phyloP scores from a whole-genome alignment of 352 stramenopile species.

The Phytopythium mirpurense region DNA sequence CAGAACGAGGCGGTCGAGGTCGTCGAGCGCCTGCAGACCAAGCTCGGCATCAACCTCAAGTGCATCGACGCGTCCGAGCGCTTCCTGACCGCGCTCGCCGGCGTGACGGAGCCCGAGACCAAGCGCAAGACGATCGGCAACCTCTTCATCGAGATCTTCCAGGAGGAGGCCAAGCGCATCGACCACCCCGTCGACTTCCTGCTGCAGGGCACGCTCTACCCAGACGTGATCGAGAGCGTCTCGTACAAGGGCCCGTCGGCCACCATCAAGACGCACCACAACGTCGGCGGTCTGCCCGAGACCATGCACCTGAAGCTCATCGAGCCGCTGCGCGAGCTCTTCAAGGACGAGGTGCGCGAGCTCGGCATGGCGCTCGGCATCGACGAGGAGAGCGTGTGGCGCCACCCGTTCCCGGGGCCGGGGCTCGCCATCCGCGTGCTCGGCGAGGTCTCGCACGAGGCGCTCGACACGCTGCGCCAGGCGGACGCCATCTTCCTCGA shows the following conservation, averaged over 20 bases:
- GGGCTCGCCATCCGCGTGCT: conserved; percentile 98
- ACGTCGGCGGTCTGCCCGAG: conserved; percentile 96
- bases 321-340: conserved; percentile 97
- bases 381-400: conserved; percentile 96
- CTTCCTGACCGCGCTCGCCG: conserved; percentile 92
- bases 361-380: conserved; percentile 97
- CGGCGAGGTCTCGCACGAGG: conserved; percentile 94
- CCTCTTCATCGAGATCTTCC: conserved; percentile 99
- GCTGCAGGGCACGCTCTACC: conserved; percentile 98
- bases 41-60: conserved; percentile 95
- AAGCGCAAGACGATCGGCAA: conserved; percentile 99
- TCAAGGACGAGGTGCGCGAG: conserved; percentile 99
- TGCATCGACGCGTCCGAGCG: conserved; percentile 95
- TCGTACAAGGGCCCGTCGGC: conserved; percentile 97
- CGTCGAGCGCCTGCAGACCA: conserved; percentile 83
- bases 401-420: conserved; percentile 98
- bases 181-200: conserved; percentile 90
- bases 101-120: conserved; percentile 95
- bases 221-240: conserved; percentile 99
- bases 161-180: conserved; percentile 86
- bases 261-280: conserved; percentile 99
- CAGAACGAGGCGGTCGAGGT: conserved; percentile 94
- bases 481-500: conserved; percentile 98
- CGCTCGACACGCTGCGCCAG: conserved; percentile 94
- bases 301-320: conserved; percentile 99